These are phyloP conservation scores for Daldinia bambusicola DNA, from an alignment of 495 filamentous ascomycete species.

Conservation along the genomic window DNA sequence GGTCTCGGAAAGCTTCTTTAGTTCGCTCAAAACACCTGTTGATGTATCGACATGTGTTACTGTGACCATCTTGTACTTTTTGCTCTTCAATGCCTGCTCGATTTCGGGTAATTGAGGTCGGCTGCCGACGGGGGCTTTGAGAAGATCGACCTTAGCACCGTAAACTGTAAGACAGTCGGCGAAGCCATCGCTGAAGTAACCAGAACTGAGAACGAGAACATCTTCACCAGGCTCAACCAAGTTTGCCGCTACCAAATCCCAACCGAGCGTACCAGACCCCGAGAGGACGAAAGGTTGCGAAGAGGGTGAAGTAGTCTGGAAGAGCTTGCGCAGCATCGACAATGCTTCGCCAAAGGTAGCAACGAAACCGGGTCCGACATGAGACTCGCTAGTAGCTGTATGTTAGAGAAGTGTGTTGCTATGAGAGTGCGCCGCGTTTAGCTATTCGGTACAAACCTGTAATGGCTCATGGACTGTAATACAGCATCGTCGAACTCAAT, in stretches of 20 bases:
- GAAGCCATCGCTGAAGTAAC: conserved; percentile 97
- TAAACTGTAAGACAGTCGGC: conserved; percentile 91
- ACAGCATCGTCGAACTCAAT: conserved; percentile 99
- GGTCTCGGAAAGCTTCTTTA: conserved; percentile 82
- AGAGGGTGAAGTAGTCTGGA: conserved; percentile 82
- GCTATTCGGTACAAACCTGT: conserved; percentile 70
- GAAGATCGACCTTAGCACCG: conserved; percentile 85
- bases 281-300: conserved; percentile 93
- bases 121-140: conserved; percentile 88
- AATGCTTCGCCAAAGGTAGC: conserved; percentile 90
- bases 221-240: conserved; percentile 87
- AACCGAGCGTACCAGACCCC: conserved; percentile 94
- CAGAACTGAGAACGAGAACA: conserved; percentile 90
- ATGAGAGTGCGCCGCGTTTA: conserved; percentile 2
- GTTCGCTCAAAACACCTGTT: conserved; percentile 91
- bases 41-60: conserved; percentile 98
- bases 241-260: conserved; percentile 95
- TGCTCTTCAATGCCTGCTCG: conserved; percentile 85
- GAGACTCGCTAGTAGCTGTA: conserved; percentile 76
- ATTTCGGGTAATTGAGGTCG: conserved; percentile 88
- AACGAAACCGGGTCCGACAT: conserved; percentile 89
- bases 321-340: conserved; percentile 87
- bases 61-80: conserved; percentile 90
- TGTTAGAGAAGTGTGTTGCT: conserved; percentile 22
- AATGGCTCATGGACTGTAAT: conserved; percentile 93